phyloP scores from a whole-genome alignment of 768 basidiomycete genomes.

The Suillus weaverae region DNA sequence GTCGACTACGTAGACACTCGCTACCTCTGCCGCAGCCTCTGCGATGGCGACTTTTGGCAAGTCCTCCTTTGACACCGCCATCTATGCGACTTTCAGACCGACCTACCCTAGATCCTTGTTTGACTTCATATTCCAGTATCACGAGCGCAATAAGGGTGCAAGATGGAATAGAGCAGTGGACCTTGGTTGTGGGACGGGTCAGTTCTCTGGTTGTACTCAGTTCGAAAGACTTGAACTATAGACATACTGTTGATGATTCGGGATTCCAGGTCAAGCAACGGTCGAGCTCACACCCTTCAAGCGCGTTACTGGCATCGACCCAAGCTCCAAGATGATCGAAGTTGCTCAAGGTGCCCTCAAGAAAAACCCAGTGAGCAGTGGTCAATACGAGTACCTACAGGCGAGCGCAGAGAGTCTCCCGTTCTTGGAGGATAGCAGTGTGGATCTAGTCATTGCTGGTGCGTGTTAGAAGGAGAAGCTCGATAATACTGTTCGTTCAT shows the following conservation, averaged over 20 bases:
- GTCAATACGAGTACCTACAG: constrained; percentile 36
- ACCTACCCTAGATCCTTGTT: constrained; percentile 70
- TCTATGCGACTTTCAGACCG: constrained; percentile 70
- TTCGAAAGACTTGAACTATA: background rate
- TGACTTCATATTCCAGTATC: constrained; percentile 62
- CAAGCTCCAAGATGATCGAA: constrained; percentile 37
- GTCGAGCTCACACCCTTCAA: constrained; percentile 53
- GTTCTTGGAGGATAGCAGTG: constrained; percentile 48
- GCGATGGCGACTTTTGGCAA: constrained; percentile 78
- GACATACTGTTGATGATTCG: background rate
- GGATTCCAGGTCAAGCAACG: constrained; percentile 64
- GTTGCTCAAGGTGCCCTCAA: constrained; percentile 37
- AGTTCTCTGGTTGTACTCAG: constrained; percentile 9
- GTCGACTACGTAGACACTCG: background rate
- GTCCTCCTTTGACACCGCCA: constrained; percentile 61
- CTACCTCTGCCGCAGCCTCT: background rate
- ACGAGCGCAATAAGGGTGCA: constrained; percentile 28
- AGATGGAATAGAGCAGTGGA: constrained; percentile 66
- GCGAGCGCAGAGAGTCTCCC: constrained; percentile 55
- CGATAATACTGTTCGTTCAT: background rate
- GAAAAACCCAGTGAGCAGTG: constrained; percentile 20
- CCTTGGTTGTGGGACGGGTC: constrained; percentile 82
- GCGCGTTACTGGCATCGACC: constrained; percentile 68
- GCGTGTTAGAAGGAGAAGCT: constrained; percentile 16
- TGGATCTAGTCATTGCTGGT: constrained; percentile 73